Conservation (phyloP, 345 rosid species). For the Mallotus nudiflorus region DNA sequence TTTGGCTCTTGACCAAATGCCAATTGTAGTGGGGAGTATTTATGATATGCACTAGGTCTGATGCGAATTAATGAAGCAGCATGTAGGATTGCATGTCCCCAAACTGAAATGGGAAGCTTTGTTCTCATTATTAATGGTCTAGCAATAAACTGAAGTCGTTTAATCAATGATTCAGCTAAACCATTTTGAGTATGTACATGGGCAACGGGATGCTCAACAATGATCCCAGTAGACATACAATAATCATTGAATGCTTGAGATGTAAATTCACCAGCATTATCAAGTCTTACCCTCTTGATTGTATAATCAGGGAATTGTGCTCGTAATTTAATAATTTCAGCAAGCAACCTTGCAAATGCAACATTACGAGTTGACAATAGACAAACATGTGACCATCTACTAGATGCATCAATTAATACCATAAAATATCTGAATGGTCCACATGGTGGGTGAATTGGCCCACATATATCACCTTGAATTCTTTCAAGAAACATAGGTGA, state of each 20-base stretch:
- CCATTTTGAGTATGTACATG: slow-evolving; percentile 5
- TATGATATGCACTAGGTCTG: neutral
- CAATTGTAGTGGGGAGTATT: neutral
- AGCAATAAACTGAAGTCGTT: neutral
- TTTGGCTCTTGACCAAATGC: neutral
- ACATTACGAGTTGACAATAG: too few species aligned
- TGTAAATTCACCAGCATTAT: neutral
- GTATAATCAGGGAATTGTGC: too few species aligned
- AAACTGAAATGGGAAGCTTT: neutral
- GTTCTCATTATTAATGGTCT: neutral
- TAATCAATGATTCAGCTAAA: slow-evolving; percentile 5
- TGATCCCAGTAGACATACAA: neutral
- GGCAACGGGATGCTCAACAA: neutral
- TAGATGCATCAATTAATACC: too few species aligned
- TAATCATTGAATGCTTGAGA: neutral
- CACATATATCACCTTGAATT: too few species aligned
- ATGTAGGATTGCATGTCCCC: slow-evolving; percentile 1
- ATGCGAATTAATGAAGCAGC: neutral
- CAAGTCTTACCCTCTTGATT: too few species aligned
- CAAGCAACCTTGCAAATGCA: too few species aligned
- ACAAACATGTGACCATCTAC: too few species aligned
- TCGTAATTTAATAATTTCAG: too few species aligned
- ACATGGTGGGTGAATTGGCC: too few species aligned
- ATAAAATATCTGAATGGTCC: too few species aligned
- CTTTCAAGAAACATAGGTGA: too few species aligned